Percentiles rank a stretch among this genome's conserved stretches.
phyloP scores from a whole-genome alignment of 352 stramenopile genomes.

The Thraustotheca clavata region DNA sequence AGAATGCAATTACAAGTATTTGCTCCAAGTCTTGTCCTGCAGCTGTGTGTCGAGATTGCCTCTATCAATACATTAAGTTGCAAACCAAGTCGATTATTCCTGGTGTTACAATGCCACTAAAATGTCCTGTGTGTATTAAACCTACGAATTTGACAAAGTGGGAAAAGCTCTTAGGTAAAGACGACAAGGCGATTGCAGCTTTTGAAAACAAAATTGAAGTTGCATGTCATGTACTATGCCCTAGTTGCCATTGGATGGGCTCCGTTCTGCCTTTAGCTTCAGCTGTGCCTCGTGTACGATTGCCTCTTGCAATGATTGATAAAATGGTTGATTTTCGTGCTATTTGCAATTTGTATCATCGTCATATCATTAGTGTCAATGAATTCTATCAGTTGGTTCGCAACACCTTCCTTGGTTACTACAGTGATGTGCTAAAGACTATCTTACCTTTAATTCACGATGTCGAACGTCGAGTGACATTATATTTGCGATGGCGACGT shows the following conservation, averaged over 20 bases:
- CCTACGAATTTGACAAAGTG: background rate
- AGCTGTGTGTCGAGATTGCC: background rate
- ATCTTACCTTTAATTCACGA: background rate
- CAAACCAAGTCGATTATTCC: background rate
- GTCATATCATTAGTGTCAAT: background rate
- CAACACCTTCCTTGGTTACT: background rate
- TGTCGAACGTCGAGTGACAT: background rate
- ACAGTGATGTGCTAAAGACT: background rate
- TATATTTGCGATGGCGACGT: background rate
- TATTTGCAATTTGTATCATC: background rate
- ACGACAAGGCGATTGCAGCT: background rate
- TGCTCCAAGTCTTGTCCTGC: background rate
- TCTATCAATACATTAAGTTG: background rate
- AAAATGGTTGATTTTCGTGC: background rate
- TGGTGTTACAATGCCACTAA: background rate
- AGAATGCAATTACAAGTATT: background rate
- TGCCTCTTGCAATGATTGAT: background rate
- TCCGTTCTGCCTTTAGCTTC: background rate
- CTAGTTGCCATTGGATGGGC: background rate
- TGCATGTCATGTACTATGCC: background rate
- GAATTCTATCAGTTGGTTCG: background rate
- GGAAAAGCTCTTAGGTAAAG: background rate
- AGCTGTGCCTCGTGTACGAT: background rate
- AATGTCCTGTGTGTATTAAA: constrained; percentile 10
- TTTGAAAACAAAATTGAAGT: background rate